Percentiles rank a stretch among this genome's conserved stretches.
These are phyloP conservation scores for Hirsutella minnesotensis DNA, from an alignment of 2,329 filamentous ascomycete species.

Conservation along the genomic window DNA sequence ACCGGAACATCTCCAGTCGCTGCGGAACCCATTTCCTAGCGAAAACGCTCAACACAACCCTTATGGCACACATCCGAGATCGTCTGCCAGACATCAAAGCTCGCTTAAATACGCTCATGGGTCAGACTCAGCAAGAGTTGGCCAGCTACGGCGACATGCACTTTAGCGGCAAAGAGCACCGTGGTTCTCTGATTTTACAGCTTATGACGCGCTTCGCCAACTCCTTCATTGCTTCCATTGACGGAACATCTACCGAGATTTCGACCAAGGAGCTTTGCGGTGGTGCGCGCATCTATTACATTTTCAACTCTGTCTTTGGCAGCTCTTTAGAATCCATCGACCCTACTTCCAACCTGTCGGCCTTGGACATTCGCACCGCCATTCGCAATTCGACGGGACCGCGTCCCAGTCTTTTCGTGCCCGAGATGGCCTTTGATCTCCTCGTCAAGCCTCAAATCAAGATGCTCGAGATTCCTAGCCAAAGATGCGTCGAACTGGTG, in stretches of 20 bases:
- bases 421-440: slow-evolving; percentile 93
- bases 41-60: slow-evolving; percentile 85
- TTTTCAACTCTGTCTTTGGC: slow-evolving; percentile 97
- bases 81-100: slow-evolving; percentile 96
- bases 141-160: slow-evolving; percentile 97
- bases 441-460: slow-evolving; percentile 98
- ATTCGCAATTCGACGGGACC: slow-evolving; percentile 97
- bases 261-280: slow-evolving; percentile 96
- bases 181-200: slow-evolving; percentile 87
- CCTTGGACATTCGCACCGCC: slow-evolving; percentile 88
- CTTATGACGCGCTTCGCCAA: slow-evolving; percentile 97
- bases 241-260: slow-evolving; percentile 96
- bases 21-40: slow-evolving; percentile 92
- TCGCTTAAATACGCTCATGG: slow-evolving; percentile 94
- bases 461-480: slow-evolving; percentile 84
- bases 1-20: slow-evolving; percentile 86
- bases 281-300: slow-evolving; percentile 93
- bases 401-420: slow-evolving; percentile 89
- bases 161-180: slow-evolving; percentile 93
- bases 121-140: slow-evolving; percentile 97
- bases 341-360: slow-evolving; percentile 87
- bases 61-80: slow-evolving; percentile 95
- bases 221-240: slow-evolving; percentile 96
- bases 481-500: slow-evolving; percentile 92
- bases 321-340: slow-evolving; percentile 94